Percentiles rank a stretch among this genome's conserved stretches.
Conservation (phyloP, 2,329 filamentous ascomycete genomes). For the Aspergillus fructus region DNA sequence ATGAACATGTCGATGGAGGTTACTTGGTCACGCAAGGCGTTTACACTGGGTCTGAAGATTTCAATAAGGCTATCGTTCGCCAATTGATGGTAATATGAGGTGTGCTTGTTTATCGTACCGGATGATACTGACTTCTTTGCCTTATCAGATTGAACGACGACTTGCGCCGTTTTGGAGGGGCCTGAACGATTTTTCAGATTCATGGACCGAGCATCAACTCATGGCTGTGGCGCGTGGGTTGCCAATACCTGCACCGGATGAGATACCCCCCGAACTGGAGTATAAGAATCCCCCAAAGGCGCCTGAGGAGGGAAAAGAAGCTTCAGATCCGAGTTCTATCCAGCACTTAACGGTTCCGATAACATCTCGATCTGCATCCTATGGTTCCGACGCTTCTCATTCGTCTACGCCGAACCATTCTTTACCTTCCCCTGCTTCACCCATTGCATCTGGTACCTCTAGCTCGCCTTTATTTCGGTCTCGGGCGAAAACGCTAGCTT, state of each 20-base stretch:
- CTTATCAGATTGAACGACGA: slow-evolving; percentile 81
- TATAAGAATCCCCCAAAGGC: slow-evolving; percentile 51
- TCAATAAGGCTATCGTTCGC: slow-evolving; percentile 81
- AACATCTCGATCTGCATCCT: slow-evolving; percentile 71
- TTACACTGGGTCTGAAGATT: slow-evolving; percentile 91
- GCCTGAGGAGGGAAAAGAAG: slow-evolving; percentile 44
- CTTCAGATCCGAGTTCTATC: slow-evolving; percentile 59
- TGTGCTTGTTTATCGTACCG: background rate
- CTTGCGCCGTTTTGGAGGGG: slow-evolving; percentile 96
- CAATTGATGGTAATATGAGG: slow-evolving; percentile 74
- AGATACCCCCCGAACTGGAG: slow-evolving; percentile 70
- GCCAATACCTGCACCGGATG: slow-evolving; percentile 78
- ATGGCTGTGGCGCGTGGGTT: slow-evolving; percentile 83
- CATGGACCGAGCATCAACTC: slow-evolving; percentile 94
- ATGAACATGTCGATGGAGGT: slow-evolving; percentile 92
- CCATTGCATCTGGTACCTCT: slow-evolving; percentile 51
- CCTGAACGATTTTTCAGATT: slow-evolving; percentile 80
- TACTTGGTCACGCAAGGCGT: slow-evolving; percentile 92
- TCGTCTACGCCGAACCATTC: slow-evolving; percentile 64
- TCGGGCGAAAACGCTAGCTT: slow-evolving; percentile 84
- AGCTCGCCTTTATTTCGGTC: slow-evolving; percentile 68
- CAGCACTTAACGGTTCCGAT: slow-evolving; percentile 79
- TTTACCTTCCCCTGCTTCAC: slow-evolving; percentile 58
- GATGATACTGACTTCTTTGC: slow-evolving; percentile 19
- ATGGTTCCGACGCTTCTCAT: slow-evolving; percentile 70